Conservation (phyloP, 805 yeast genomes). For the Candida orba region DNA sequence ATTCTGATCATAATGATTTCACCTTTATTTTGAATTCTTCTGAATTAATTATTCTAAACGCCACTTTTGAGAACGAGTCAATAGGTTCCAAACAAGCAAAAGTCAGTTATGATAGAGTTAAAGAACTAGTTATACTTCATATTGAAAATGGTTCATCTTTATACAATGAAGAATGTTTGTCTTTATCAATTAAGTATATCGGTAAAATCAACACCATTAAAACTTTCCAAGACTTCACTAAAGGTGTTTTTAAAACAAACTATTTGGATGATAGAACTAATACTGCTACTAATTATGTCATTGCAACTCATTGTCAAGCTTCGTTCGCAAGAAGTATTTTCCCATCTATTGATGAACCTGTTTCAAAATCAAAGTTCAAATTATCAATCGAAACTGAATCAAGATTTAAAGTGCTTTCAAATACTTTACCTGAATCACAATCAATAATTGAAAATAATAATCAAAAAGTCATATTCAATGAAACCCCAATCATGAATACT, state of each 20-base stretch:
- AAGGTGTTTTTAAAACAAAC: conserved; percentile 63
- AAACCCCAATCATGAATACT: conserved; percentile 53
- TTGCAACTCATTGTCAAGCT: conserved; percentile 74
- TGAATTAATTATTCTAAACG: conserved; percentile 25
- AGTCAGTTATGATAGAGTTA: conserved; percentile 26
- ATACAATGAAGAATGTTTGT: conserved; percentile 5
- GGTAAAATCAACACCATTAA: conserved; percentile 17
- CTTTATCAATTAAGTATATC: conserved; percentile 11
- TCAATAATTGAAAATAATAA: conserved; percentile 17
- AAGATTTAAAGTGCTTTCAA: conserved; percentile 46
- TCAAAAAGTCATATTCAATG: conserved; percentile 37
- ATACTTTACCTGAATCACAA: conserved; percentile 31
- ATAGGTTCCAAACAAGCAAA: conserved; percentile 29
- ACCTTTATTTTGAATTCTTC: conserved; percentile 28
- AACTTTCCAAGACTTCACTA: conserved; percentile 47
- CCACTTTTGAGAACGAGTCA: conserved; percentile 3
- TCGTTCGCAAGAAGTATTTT: conserved; percentile 52
- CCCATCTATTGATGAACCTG: conserved; percentile 65
- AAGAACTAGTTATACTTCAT: conserved; percentile 19
- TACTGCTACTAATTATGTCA: conserved; percentile 39
- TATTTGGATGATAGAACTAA: conserved; percentile 46
- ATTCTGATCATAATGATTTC: conserved; percentile 12
- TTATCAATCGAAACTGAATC: conserved; percentile 39
- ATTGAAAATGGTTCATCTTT: conserved; percentile 11
- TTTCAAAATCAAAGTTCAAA: conserved; percentile 43